Evolutionary conservation across 2,329 filamentous ascomycete species (phyloP), one percentile per base, ranked within the genome.

Genomic region (Alternaria metachromatica): DNA sequence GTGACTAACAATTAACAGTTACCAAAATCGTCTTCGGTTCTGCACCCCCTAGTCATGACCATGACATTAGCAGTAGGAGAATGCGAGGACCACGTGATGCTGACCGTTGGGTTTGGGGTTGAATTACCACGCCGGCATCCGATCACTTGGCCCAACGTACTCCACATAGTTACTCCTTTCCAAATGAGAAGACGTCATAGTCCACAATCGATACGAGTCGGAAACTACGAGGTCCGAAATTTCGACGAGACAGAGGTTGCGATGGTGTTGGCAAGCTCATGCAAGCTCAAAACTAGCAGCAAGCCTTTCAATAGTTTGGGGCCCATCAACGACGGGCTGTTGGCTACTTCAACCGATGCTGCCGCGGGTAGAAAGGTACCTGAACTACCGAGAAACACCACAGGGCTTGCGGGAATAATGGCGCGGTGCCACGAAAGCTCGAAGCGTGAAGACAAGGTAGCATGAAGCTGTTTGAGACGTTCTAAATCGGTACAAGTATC

Each of bases 371-470:
- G 30, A 50, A 51, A 18, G 41, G 44, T n/a, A 43, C 33, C 37
- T 25, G 3, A 43, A 25, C 33, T 55, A 43, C 51, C 51, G 37
- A 41, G 4, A n/a, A 43, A 26, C 37, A 37, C 20, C 23, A 43
- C 15, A 43, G 15, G 51, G 21, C 18, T n/a, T 55, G 21, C 51
- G 51, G 20, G 21, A 25, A 43, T 28, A 48, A 33, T 20, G 41
- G n/a, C 44, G 25, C 55, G 28, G 45, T 11, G 26, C 30, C 3
- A 26, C 60, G 33, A 68, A 67, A 43, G 70, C 67, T 7, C 66
- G 66, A 60, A 48, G 49, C 28, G 15, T 33, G 33, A 55, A 55
- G 41, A 26, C 41, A 9, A 55, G n/a, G 23, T 23, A n/a, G 23
- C 23, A 44, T 55, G 53, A 46, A 46, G 9, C 6, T 13, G 37